Conservation (phyloP, 1,284 basidiomycete genomes). For the Phlebopus sp. region DNA sequence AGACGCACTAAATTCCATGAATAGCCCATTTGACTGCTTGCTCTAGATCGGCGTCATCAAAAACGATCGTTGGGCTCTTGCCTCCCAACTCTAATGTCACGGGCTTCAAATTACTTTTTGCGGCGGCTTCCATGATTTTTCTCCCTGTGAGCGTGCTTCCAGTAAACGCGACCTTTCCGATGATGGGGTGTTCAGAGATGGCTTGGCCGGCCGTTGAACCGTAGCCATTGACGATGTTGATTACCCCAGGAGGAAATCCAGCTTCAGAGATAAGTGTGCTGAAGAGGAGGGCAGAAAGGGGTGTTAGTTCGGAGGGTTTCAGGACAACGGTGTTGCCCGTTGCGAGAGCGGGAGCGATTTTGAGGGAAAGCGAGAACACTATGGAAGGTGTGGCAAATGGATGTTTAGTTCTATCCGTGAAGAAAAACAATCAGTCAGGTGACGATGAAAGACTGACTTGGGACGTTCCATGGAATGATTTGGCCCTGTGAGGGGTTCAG, state of each 20-base stretch:
- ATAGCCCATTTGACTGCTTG: slow-evolving; percentile 65
- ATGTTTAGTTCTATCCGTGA: no score
- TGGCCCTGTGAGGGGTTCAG: slow-evolving; percentile 9
- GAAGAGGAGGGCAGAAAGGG: slow-evolving; percentile 42
- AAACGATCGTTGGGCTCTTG: slow-evolving; percentile 64
- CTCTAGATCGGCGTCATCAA: slow-evolving; percentile 55
- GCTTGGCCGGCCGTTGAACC: slow-evolving; percentile 31
- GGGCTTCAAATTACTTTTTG: slow-evolving; percentile 66
- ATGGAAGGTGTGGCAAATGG: not conserved
- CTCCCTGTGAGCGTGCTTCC: slow-evolving; percentile 63
- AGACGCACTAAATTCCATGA: slow-evolving; percentile 58
- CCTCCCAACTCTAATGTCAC: slow-evolving; percentile 77
- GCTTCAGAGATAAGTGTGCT: slow-evolving; percentile 35
- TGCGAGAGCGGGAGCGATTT: slow-evolving; percentile 70
- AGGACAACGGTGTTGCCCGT: slow-evolving; percentile 66
- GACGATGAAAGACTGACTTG: slow-evolving; percentile 4
- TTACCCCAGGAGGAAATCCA: slow-evolving; percentile 64
- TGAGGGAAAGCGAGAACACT: slow-evolving; percentile 59
- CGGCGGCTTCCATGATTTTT: slow-evolving; percentile 66
- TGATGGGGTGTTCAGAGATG: slow-evolving; percentile 42
- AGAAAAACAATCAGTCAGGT: no score
- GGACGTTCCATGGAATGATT: slow-evolving; percentile 23
- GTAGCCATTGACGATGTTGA: slow-evolving; percentile 69
- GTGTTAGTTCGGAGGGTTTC: slow-evolving; percentile 75
- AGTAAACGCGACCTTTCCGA: slow-evolving; percentile 51